phyloP scores from a whole-genome alignment of 2,329 filamentous ascomycete genomes.

The Lachnellula cervina region DNA sequence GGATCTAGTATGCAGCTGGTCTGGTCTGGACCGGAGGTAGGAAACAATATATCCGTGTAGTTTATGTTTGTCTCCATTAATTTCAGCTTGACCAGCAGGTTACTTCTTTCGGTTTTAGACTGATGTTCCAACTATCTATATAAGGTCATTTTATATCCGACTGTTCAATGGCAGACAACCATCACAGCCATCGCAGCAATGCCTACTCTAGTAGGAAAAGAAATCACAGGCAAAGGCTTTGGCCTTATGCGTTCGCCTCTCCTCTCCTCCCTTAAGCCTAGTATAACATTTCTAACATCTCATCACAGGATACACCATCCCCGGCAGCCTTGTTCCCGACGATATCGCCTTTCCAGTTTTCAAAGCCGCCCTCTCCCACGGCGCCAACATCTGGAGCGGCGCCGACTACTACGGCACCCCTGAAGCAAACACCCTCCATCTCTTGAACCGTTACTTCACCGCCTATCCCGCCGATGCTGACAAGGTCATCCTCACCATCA shows the following conservation, averaged over 20 bases:
- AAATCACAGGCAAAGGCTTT: conserved; percentile 47
- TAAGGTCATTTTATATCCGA: too few relatives aligned
- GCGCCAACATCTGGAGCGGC: conserved; percentile 53
- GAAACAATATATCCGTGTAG: too few relatives aligned
- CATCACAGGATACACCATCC: conserved; percentile 23
- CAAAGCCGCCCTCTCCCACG: conserved; percentile 44
- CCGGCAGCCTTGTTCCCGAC: conserved; percentile 29
- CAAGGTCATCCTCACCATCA: conserved; percentile 57
- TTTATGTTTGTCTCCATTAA: too few relatives aligned
- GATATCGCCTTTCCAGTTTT: conserved; percentile 50
- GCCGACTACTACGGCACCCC: conserved; percentile 58
- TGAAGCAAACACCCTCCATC: conserved; percentile 52
- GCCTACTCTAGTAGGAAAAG: conserved; percentile 33
- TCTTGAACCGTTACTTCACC: conserved; percentile 58
- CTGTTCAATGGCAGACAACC: too few relatives aligned
- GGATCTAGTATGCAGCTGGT: too few relatives aligned
- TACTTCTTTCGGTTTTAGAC: too few relatives aligned
- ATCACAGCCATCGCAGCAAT: conserved; percentile 1
- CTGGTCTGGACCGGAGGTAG: too few relatives aligned
- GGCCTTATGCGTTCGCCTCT: conserved; percentile 40
- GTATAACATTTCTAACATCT: not conserved
- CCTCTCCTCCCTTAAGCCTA: not conserved
- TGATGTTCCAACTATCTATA: too few relatives aligned
- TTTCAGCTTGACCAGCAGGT: too few relatives aligned
- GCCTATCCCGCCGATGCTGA: conserved; percentile 58